Conservation (phyloP, 208 protist species). For the Trypanosoma rangeli region DNA sequence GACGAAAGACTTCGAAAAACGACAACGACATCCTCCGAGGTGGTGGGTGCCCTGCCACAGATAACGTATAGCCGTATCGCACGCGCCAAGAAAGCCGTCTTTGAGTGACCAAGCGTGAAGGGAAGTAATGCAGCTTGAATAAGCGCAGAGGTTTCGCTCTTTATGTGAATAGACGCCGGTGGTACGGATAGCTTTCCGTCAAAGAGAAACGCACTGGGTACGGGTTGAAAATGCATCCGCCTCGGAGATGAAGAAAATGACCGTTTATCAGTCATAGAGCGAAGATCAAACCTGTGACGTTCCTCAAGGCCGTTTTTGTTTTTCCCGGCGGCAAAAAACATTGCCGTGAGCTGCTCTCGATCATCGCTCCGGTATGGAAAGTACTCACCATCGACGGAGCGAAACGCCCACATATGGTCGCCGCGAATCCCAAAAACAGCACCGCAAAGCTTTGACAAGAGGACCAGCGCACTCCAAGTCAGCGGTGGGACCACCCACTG, state of each 20-base stretch:
- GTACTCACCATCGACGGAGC: constrained; percentile 60
- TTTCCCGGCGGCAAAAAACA: constrained; percentile 41
- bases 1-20: constrained; percentile 49
- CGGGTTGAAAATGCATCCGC: constrained; percentile 72
- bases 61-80: constrained; percentile 63
- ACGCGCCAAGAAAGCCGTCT: constrained; percentile 43
- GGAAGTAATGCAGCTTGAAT: constrained; percentile 34
- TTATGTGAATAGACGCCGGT: constrained; percentile 3
- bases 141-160: background rate
- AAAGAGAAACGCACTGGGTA: constrained; percentile 40
- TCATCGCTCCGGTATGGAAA: constrained; percentile 45
- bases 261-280: constrained; percentile 49
- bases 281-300: constrained; percentile 43
- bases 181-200: constrained; percentile 17
- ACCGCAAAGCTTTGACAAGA: constrained; percentile 58
- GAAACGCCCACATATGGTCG: constrained; percentile 79
- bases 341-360: constrained; percentile 41
- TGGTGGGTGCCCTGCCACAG: constrained; percentile 33
- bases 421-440: constrained; percentile 30
- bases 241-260: constrained; percentile 27
- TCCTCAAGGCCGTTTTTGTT: constrained; percentile 31
- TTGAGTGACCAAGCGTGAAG: constrained; percentile 51
- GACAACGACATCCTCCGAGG: constrained; percentile 33
- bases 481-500: constrained; percentile 72
- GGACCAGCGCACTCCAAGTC: constrained; percentile 60